Evolutionary conservation across 345 rosid genomes (phyloP).

Genomic region (Melaleuca quinquenervia): DNA sequence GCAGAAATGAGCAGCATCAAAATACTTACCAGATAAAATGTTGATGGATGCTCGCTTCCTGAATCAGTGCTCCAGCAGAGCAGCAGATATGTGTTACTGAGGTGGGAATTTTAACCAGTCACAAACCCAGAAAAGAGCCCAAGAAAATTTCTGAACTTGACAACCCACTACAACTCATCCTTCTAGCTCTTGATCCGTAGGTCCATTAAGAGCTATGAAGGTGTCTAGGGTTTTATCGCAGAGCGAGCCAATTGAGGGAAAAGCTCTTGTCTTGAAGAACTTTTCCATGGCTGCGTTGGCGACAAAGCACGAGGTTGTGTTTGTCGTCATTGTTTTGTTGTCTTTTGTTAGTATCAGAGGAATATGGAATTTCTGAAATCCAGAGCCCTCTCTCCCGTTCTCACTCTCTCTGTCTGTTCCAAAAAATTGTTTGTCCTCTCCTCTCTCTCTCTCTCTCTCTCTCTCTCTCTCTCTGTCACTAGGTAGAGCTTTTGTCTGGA

Average conservation of each 20-base stretch:
- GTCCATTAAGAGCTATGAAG: not conserved
- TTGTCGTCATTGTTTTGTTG: slow-evolving; percentile 51
- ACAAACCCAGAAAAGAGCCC: slow-evolving; percentile 7
- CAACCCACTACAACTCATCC: not conserved
- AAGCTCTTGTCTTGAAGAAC: slow-evolving; percentile 21
- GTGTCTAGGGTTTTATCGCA: slow-evolving; percentile 24
- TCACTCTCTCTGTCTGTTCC: not conserved
- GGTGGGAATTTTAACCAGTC: slow-evolving; percentile 12
- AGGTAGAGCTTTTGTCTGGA: slow-evolving; percentile 10
- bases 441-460: not conserved
- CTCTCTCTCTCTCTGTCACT: not conserved
- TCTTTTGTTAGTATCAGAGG: slow-evolving; percentile 32
- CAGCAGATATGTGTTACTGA: slow-evolving; percentile 10
- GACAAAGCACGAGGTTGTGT: slow-evolving; percentile 36
- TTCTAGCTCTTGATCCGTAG: not conserved
- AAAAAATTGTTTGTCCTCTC: not conserved
- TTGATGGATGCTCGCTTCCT: slow-evolving; percentile 1
- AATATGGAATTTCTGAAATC: slow-evolving; percentile 58
- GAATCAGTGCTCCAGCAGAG: slow-evolving; percentile 2
- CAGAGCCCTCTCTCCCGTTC: slow-evolving; percentile 14
- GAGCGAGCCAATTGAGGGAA: slow-evolving; percentile 13
- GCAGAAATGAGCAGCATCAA: not conserved
- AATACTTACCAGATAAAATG: slow-evolving; percentile 23
- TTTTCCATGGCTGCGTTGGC: slow-evolving; percentile 33
- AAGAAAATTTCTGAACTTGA: slow-evolving; percentile 11